Evolutionary conservation across 2,329 filamentous ascomycete species (phyloP), one percentile per base, ranked within the genome.

Genomic region (Neurospora sp.): DNA sequence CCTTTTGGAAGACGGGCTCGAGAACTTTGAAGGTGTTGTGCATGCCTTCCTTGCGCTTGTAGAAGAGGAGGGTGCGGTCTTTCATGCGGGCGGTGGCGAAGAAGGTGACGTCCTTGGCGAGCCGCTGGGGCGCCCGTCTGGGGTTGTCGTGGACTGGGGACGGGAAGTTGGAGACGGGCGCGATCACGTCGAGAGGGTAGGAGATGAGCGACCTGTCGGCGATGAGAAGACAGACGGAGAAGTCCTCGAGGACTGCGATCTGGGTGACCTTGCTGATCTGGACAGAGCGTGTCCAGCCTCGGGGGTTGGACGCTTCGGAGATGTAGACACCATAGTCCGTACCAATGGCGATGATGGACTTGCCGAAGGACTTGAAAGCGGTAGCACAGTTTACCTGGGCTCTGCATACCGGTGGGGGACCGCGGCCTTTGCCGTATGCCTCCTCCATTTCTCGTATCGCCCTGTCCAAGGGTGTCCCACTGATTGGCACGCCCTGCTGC

Each of bases 1-100:
- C 91, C 78, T 97, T 97, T 74, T 97, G 94, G 77, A 96, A 92
- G 36, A 99, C 93, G 0, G 96, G 96, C 79, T 99, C 96, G 8
- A 99, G 88, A 12, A 99, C 93, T 82, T 94, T 98, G 86, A 99
- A 98, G 0, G 92, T 97, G 33, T 93, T 97, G 76, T 94, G 92
- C 72, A 97, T 85, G 37, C 91, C 91, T 78, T 98, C 96, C 72
- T 93, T 92, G 79, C 96, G 96, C 82, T 98, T 98, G 86, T 98
- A 99, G 79, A 99, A 95, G 37, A 99, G 89, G 8, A 99, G 84
- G 74, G 91, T 94, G 8, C 96, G 89, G 72, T 99, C 96, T 83
- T 99, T 99, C 94, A 99, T 97, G 71, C 92, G 89, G 10, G 95
- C 96, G 1, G 93, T 96, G 17, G 93, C 92, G 79, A 99, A 99